These are phyloP conservation scores for Blastomyces gilchristii DNA, from an alignment of 2,329 filamentous ascomycete species.

Conservation along the genomic window DNA sequence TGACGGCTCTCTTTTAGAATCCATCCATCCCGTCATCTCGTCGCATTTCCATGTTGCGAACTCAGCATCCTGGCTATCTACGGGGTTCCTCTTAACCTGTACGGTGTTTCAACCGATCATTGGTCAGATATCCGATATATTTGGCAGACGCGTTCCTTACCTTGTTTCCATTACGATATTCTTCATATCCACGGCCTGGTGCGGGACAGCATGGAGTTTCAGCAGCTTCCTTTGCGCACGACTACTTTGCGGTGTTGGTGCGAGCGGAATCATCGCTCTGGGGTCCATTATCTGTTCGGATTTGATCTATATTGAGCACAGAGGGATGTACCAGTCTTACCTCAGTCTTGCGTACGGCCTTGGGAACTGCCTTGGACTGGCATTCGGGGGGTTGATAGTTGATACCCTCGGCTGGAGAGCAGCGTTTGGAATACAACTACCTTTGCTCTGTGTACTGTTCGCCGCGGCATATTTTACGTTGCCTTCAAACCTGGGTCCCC, in stretches of 20 bases:
- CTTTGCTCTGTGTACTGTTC: constrained; percentile 31
- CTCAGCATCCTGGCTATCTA: constrained; percentile 70
- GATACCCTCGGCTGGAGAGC: constrained; percentile 33
- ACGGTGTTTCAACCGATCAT: constrained; percentile 66
- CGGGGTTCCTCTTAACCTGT: constrained; percentile 64
- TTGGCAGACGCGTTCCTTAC: constrained; percentile 61
- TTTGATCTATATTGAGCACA: constrained; percentile 58
- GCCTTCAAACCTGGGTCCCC: constrained; percentile 38
- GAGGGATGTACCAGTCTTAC: constrained; percentile 34
- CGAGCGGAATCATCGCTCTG: constrained; percentile 58
- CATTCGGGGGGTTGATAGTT: constrained; percentile 30
- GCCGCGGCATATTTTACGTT: constrained; percentile 37
- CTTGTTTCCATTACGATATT: constrained; percentile 54
- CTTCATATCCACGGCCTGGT: constrained; percentile 57
- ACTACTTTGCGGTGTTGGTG: constrained; percentile 61
- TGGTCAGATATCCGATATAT: constrained; percentile 61
- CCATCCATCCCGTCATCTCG: constrained; percentile 68
- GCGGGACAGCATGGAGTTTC: constrained; percentile 57
- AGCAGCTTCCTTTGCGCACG: constrained; percentile 59
- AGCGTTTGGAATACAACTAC: constrained; percentile 41
- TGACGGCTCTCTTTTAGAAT: constrained; percentile 71
- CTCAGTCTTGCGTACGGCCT: constrained; percentile 29
- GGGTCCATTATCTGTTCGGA: constrained; percentile 54
- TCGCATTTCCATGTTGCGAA: constrained; percentile 69
- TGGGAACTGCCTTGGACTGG: constrained; percentile 29